Conservation (phyloP, 768 basidiomycete genomes). For the Amanita rubescens region DNA sequence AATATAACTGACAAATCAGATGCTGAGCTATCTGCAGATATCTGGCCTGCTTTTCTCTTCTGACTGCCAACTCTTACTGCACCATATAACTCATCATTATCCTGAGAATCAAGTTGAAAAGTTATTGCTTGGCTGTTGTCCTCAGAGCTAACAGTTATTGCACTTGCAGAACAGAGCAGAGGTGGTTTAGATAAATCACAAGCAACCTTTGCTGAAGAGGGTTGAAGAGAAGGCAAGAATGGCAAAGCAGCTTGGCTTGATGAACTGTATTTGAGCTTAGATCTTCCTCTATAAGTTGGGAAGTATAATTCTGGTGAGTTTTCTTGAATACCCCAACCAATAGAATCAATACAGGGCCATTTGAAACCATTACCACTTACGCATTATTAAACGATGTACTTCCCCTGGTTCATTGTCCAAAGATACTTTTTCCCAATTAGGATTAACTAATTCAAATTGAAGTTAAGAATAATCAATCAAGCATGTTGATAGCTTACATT, state of each 20-base stretch:
- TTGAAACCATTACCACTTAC: neutral
- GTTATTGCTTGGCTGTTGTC: no score
- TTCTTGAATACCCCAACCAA: conserved; percentile 33
- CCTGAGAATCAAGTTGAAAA: no score
- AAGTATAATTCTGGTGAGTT: neutral
- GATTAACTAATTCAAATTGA: neutral
- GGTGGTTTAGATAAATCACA: no score
- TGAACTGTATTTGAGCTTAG: no score
- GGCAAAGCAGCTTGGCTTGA: no score
- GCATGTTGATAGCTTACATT: neutral
- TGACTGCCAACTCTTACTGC: neutral
- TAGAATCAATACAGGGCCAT: neutral
- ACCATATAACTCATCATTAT: neutral
- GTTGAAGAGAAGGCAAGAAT: no score
- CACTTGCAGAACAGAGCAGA: no score
- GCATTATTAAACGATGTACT: neutral
- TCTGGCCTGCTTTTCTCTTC: neutral
- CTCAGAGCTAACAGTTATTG: no score
- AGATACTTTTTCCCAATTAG: neutral
- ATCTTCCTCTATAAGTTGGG: neutral
- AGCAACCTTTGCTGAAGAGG: no score
- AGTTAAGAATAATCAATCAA: neutral
- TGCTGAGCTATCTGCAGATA: neutral
- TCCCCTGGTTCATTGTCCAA: neutral
- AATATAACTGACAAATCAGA: neutral